phyloP scores from a whole-genome alignment of 805 yeast genomes.

The Hanseniaspora clermontiae region DNA sequence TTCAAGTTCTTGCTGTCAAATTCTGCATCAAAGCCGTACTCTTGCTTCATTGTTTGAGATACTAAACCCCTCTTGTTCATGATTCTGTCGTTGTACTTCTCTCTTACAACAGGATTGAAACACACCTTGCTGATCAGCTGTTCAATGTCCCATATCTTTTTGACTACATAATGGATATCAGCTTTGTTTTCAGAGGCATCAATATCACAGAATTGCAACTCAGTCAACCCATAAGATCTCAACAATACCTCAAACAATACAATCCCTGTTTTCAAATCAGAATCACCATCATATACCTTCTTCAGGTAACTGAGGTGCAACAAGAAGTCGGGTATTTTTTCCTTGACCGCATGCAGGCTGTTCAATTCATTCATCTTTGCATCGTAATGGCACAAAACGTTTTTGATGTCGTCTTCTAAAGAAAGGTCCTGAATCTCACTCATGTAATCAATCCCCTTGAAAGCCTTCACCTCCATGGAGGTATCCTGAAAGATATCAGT shows the following conservation, averaged over 20 bases:
- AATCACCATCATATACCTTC: not conserved
- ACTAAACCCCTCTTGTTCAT: conserved; percentile 27
- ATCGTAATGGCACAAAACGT: conserved; percentile 1
- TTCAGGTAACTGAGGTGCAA: not conserved
- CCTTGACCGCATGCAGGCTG: conserved; percentile 1
- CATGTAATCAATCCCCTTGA: not conserved
- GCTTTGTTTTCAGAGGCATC: conserved; percentile 6
- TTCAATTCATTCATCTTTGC: not conserved
- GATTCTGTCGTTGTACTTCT: conserved; percentile 24
- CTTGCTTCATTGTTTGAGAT: conserved; percentile 20
- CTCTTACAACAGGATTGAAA: conserved; percentile 23
- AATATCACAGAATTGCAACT: not conserved
- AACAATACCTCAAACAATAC: conserved; percentile 7
- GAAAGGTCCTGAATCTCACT: not conserved
- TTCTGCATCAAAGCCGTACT: conserved; percentile 26
- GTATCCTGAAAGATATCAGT: not conserved
- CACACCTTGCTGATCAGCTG: conserved; percentile 26
- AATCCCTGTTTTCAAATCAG: not conserved
- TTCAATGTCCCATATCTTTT: conserved; percentile 26
- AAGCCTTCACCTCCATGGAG: not conserved
- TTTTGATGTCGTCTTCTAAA: not conserved
- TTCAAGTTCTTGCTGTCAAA: conserved; percentile 24
- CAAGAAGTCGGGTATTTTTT: not conserved
- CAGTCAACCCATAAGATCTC: conserved; percentile 6
- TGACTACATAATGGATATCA: conserved; percentile 16